Base-by-base conservation (phyloP, 441 rosid genomes). In the Populus hybrid region DNA sequence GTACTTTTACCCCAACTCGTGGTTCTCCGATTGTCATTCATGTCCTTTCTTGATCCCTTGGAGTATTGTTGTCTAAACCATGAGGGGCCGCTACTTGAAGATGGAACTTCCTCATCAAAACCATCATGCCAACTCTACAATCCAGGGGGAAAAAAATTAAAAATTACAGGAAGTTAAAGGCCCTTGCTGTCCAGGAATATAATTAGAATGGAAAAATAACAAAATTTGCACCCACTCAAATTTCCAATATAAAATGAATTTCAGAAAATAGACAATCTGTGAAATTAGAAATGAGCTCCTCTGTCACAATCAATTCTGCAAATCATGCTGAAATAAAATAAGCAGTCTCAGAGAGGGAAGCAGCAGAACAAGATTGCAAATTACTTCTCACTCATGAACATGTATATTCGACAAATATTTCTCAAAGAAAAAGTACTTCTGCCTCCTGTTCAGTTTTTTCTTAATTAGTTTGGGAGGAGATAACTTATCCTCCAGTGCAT, bases 61-160 rank as follows among this genome's bases (percentile, higher is more conserved):
- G 77, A 64, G 75, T 85, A 86, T 40, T 89, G 82, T 28, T 84
- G 88, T 79, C 81, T 87, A 81, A 86, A 93, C 98, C 98, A 88
- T 2, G 98, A 89, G 50, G 78, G 46, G 10, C 76, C 85, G 78
- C 82, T 82, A 67, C 90, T 82, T 42, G 91, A 86, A 23, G 84
- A 83, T 7, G 91, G 87, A 76, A 85, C 85, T 70, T 87, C 90
- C 30, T 88, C 87, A 74, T 80, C 84, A 84, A 83, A 79, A 69
- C 81, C 89, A 78, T 84, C 81, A 53, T 80, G 78, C 91, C 89
- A 88, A 23, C 78, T 80, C 99, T 95, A 85, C 64, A 82, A 81
- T 23, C 23, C 42, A 77, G 32, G 78, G 40, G 61, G 35, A 63
- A 67, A 78, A 73, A 61, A 78, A 0, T 57, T 57, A 19, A 68